Evolutionary conservation across 176 grass and related monocot species (phyloP), one percentile per base, ranked within the genome.

Genomic region (Neostapfia colusana): DNA sequence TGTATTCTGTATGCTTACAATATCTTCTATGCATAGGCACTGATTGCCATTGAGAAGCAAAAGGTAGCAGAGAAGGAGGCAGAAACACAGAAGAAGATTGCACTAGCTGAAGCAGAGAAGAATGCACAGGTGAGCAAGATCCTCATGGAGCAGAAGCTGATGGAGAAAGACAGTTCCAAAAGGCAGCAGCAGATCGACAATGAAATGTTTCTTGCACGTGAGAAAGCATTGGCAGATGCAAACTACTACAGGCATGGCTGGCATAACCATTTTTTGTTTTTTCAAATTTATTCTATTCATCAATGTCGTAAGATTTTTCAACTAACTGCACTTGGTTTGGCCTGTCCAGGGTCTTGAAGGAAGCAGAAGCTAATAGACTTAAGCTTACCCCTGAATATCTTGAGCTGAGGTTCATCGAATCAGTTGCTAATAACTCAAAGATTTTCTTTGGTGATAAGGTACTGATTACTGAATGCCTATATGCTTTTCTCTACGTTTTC

Each of bases 371-470:
- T 27, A 95, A 99, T 74, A 92, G 28, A 35, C 78, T 90, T n/a
- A 99, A 95, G 72, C 96, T 99, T 77, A 93, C 96, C 59, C 87
- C 96, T 6, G 80, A 95, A 75, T 99, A 72, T 84, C 92, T 95
- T 74, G 83, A 99, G 84, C 83, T 99, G 60, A 99, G 85, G 73
- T 99, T 95, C 65, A 99, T 99, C 18, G 92, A 99, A 85, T 85
- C 92, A 44, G 89, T 99, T 69, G 76, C 89, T 9, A 99, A 99
- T 58, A 99, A 99, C 79, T 92, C 92, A 20, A 99, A 95, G 84
- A 95, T 99, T 69, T 99, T 93, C 81, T 99, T 99, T 16, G 96
- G 96, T 75, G 89, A 99, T 36, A 95, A 99, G 88, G 96, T 99
- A 84, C 16, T 15, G 4, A 67, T 92, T 99, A 84, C 16, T 15